phyloP scores from a whole-genome alignment of 371 early-diverging fungal genomes.

The Mortierella sp. region DNA sequence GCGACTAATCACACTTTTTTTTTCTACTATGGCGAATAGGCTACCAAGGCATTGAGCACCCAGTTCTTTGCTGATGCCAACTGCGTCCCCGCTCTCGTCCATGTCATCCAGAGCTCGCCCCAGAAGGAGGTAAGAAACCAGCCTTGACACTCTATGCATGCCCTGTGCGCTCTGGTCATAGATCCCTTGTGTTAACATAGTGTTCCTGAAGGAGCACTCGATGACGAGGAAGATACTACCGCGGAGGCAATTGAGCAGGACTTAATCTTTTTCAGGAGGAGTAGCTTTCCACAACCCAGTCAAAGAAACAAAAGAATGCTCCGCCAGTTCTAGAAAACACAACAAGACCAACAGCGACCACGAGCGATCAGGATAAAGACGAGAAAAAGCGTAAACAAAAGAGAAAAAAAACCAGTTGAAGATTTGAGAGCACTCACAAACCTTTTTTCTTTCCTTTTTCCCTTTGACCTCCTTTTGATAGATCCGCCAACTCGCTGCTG shows the following conservation, averaged over 20 bases:
- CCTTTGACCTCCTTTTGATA: slow-evolving; percentile 16
- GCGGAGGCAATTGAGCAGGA: too few species aligned
- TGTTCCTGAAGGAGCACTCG: not conserved
- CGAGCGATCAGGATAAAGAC: not conserved
- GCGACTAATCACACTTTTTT: not conserved
- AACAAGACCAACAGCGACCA: not conserved
- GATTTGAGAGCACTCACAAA: slow-evolving; percentile 10
- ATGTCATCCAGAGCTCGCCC: slow-evolving; percentile 71
- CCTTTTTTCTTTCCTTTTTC: slow-evolving; percentile 2
- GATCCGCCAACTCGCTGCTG: slow-evolving; percentile 89
- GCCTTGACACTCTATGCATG: not conserved
- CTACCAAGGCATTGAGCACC: slow-evolving; percentile 74
- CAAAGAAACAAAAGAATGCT: not conserved
- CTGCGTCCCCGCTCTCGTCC: slow-evolving; percentile 82
- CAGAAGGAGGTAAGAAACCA: slow-evolving; percentile 59
- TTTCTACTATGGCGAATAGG: slow-evolving; percentile 50
- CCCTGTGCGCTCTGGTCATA: not conserved
- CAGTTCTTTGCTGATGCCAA: slow-evolving; percentile 73
- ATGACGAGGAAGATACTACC: too few species aligned
- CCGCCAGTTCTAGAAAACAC: not conserved
- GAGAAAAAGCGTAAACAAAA: slow-evolving; percentile 5
- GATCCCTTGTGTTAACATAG: not conserved
- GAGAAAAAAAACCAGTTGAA: not conserved
- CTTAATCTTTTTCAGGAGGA: slow-evolving; percentile 10
- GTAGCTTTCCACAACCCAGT: slow-evolving; percentile 6